phyloP scores from a whole-genome alignment of 257 asterid genomes.

The Solanum arcanum region DNA sequence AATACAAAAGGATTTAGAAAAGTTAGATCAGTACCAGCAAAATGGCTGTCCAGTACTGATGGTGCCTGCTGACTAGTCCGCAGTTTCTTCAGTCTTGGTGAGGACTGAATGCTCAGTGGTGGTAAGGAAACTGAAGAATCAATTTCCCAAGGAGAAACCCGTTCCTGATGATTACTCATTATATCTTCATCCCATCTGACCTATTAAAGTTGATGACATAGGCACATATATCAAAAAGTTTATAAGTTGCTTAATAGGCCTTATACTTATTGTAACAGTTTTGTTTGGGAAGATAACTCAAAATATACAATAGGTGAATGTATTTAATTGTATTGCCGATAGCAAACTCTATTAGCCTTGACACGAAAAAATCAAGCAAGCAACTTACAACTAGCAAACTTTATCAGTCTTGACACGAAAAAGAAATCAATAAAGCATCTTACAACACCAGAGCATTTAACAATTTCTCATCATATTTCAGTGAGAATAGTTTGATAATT shows the following conservation, averaged over 20 bases:
- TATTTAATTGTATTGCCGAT: neutral
- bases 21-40: slow-evolving; percentile 43
- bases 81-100: slow-evolving; percentile 76
- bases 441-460: neutral
- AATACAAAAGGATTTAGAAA: neutral
- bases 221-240: neutral
- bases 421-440: neutral
- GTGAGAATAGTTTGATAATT: neutral
- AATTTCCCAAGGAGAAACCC: slow-evolving; percentile 97
- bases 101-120: slow-evolving; percentile 58
- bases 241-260: neutral
- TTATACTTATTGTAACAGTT: neutral
- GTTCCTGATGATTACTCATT: slow-evolving; percentile 64
- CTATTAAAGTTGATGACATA: slow-evolving; percentile 21
- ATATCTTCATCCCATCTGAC: slow-evolving; percentile 94
- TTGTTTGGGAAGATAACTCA: neutral
- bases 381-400: neutral
- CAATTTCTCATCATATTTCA: neutral
- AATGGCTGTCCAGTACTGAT: slow-evolving; percentile 37
- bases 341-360: neutral
- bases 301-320: neutral
- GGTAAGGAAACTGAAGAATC: slow-evolving; percentile 79
- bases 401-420: neutral
- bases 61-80: slow-evolving; percentile 48
- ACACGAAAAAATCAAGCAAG: neutral